Conservation (phyloP, 73 alveolate genomes). For the Paramecium caudatum region DNA sequence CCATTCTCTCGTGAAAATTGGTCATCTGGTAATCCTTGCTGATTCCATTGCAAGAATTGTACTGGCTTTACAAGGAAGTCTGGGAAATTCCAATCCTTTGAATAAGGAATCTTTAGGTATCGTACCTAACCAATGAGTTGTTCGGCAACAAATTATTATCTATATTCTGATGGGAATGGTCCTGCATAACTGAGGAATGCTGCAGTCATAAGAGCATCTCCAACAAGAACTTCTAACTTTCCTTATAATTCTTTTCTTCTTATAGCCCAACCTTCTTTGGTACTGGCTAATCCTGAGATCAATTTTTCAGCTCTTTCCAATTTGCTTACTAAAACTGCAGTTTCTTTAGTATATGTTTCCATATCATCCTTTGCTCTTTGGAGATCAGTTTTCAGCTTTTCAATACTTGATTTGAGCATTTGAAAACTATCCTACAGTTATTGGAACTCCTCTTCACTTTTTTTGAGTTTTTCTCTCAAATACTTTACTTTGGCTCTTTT, state of each 20-base stretch:
- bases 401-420: slow-evolving; percentile 76
- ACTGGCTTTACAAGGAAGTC: slow-evolving; percentile 95
- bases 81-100: slow-evolving; percentile 89
- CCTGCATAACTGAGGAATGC: slow-evolving; percentile 99
- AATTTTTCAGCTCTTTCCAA: slow-evolving; percentile 98
- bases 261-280: slow-evolving; percentile 97
- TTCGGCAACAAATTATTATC: slow-evolving; percentile 84
- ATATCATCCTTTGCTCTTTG: slow-evolving; percentile 92
- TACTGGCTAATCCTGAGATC: slow-evolving; percentile 99
- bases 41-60: slow-evolving; percentile 93
- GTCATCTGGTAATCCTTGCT: slow-evolving; percentile 97
- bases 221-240: slow-evolving; percentile 94
- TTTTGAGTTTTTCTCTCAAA: slow-evolving; percentile 83
- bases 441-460: slow-evolving; percentile 84
- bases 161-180: slow-evolving; percentile 98
- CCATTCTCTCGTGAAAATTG: slow-evolving; percentile 97
- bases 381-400: slow-evolving; percentile 69
- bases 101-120: slow-evolving; percentile 86
- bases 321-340: slow-evolving; percentile 92
- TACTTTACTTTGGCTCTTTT: slow-evolving; percentile 89
- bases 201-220: slow-evolving; percentile 99
- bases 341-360: slow-evolving; percentile 89
- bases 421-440: slow-evolving; percentile 82
- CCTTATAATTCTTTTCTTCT: slow-evolving; percentile 84
- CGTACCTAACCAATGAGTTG: slow-evolving; percentile 67